phyloP scores from a whole-genome alignment of 2,329 filamentous ascomycete genomes.

The Aspergillus fumigatus region DNA sequence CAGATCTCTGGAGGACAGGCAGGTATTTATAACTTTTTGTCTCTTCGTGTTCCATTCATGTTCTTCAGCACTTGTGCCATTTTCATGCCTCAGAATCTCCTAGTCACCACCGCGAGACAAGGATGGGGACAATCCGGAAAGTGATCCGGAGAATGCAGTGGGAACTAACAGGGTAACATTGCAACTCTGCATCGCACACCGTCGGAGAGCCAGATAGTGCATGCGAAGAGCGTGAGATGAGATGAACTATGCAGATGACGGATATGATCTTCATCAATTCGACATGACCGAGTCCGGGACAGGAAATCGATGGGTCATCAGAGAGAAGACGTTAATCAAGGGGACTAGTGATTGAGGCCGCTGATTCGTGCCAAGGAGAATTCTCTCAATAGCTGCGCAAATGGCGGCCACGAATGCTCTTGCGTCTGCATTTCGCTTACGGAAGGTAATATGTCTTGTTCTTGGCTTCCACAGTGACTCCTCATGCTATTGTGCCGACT shows the following conservation, averaged over 20 bases:
- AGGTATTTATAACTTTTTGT: conserved; percentile 6
- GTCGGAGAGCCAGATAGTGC: conserved; percentile 11
- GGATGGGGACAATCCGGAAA: neutral
- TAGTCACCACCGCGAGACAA: neutral
- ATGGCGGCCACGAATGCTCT: neutral
- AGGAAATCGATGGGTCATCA: conserved; percentile 5
- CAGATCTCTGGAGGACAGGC: neutral
- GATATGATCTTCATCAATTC: neutral
- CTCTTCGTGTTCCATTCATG: neutral
- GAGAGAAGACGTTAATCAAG: neutral
- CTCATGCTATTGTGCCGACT: neutral
- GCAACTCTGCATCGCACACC: conserved; percentile 17
- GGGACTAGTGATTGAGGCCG: neutral
- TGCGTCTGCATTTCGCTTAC: conserved; percentile 1
- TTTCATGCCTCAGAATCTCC: neutral
- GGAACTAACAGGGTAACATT: conserved; percentile 22
- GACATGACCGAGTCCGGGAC: neutral
- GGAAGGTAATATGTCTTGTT: conserved; percentile 12
- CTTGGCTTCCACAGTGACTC: neutral
- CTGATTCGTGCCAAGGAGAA: neutral
- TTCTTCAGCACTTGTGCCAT: neutral
- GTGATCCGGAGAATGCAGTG: conserved; percentile 1
- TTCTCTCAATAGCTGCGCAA: conserved; percentile 3
- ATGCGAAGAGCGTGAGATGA: conserved; percentile 1
- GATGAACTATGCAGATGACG: conserved; percentile 2